Base-by-base conservation (phyloP, 768 basidiomycete species). In the Russula earlei region DNA sequence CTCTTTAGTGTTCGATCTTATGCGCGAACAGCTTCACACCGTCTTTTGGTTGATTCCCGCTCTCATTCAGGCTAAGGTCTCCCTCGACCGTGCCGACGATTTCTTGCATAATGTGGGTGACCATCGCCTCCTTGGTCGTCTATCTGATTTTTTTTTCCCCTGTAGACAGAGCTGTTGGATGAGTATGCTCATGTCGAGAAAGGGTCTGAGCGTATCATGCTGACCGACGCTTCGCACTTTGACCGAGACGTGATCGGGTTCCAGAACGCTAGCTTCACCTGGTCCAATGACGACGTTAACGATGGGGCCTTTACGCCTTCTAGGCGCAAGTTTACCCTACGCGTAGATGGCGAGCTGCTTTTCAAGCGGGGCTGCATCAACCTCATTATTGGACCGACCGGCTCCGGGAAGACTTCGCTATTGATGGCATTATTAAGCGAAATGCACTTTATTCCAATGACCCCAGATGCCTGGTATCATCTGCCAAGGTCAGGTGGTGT, bases 401-500 rank as follows among this genome's bases (percentile, higher is more conserved):
- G 74, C 2, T 68, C 70, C 4, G 84, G 83, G 6, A 85, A 84
- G 68, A 84, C 84, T 0, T 82, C 80, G 0, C 64, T 84, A 33
- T 70, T 84, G 20, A 83, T 85, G 81, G 83, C 83, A 1, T 67
- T 83, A 38, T 72, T 83, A 67, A 72, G 83, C 33, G 84, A 87
- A 68, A 80, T 87, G 81, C 82, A 85, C 65, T 82, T 80, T 63
- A 67, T 76, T 10, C 77, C 76, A 2, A 70, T 71, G 8, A 66
- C 69, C 9, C 71, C 77, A 1, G 75, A 78, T 41, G 81, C 85
- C 0, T 85, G 79, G 77, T 86, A 77, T 67, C 81, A 79, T 59
- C 76, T 91, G 6, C 88, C 89, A 24, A 73, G 87, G 3, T 71
- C 70, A 4, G 75, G 75, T 1, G 87, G 89, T 5, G 76, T 93